These are phyloP conservation scores for Phaeodactylum tricornutum DNA, from an alignment of 108 stramenopile genomes.

Conservation along the genomic window DNA sequence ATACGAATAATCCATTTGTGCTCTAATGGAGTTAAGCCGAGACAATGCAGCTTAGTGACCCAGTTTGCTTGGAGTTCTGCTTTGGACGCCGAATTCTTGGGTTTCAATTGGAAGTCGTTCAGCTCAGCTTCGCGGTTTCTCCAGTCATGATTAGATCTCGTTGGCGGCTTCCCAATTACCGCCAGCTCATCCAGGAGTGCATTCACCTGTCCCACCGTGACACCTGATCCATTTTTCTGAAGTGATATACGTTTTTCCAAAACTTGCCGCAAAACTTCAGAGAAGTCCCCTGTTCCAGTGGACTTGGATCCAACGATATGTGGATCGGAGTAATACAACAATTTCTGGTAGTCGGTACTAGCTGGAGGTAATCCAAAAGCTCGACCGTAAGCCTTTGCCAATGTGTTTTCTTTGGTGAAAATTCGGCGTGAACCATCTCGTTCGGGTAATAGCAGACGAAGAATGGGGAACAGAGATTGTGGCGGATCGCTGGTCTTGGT, in stretches of 20 bases:
- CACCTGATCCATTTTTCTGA: not conserved
- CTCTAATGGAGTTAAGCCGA: constrained; percentile 36
- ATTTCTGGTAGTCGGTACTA: constrained; percentile 18
- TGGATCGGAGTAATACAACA: constrained; percentile 49
- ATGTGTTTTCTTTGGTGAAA: constrained; percentile 51
- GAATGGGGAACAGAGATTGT: constrained; percentile 46
- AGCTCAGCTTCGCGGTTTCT: no score
- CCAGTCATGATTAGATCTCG: constrained; percentile 1
- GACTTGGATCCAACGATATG: constrained; percentile 25
- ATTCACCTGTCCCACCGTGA: constrained; percentile 60
- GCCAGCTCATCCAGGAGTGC: constrained; percentile 59
- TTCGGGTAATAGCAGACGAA: constrained; percentile 64
- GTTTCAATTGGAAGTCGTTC: not conserved
- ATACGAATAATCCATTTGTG: constrained; percentile 82
- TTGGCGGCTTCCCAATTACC: not conserved
- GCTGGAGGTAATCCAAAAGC: constrained; percentile 58
- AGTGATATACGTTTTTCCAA: constrained; percentile 11
- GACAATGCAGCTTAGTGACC: not conserved
- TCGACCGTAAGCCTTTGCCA: constrained; percentile 54
- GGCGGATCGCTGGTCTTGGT: constrained; percentile 5
- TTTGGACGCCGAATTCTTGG: not conserved
- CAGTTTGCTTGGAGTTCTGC: not conserved
- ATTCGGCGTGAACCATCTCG: constrained; percentile 44
- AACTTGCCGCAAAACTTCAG: constrained; percentile 45
- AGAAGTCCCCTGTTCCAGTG: constrained; percentile 52